Evolutionary conservation across 2,329 filamentous ascomycete genomes (phyloP).

Genomic region (Apiospora malaysiana): DNA sequence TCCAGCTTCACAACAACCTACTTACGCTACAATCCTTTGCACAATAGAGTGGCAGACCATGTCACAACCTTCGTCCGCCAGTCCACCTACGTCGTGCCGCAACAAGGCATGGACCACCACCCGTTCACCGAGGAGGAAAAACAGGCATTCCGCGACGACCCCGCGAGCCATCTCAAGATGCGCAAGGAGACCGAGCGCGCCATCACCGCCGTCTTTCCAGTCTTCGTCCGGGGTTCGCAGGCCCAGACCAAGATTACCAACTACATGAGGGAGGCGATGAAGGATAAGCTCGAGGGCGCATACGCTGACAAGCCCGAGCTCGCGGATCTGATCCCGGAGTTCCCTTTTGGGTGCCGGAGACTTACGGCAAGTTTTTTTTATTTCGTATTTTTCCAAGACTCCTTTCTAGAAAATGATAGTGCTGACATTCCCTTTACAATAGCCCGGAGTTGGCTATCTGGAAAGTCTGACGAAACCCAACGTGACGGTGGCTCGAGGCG

Average conservation of each 20-base stretch:
- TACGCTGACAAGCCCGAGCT: constrained; percentile 41
- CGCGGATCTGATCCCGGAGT: constrained; percentile 44
- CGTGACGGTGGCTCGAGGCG: constrained; percentile 31
- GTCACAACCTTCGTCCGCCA: neutral
- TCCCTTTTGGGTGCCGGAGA: constrained; percentile 36
- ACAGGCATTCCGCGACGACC: constrained; percentile 46
- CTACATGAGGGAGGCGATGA: constrained; percentile 41
- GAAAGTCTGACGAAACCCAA: constrained; percentile 37
- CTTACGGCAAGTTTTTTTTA: constrained; percentile 31
- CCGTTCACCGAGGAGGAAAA: constrained; percentile 46
- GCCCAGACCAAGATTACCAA: constrained; percentile 27
- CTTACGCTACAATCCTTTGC: neutral
- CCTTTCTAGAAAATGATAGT: too few species aligned
- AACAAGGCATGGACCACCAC: constrained; percentile 47
- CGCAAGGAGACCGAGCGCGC: constrained; percentile 50
- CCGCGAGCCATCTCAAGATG: constrained; percentile 47
- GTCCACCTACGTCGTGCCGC: constrained; percentile 31
- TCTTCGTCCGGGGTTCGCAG: constrained; percentile 48
- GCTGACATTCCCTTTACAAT: neutral
- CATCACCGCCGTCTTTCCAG: constrained; percentile 48
- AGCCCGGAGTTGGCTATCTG: constrained; percentile 39
- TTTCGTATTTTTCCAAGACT: too few species aligned
- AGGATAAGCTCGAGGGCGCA: constrained; percentile 48
- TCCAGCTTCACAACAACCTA: neutral
- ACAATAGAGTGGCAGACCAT: neutral